Evolutionary conservation across 2,329 filamentous ascomycete species (phyloP).

Genomic region (Colletotrichum theobromicola): DNA sequence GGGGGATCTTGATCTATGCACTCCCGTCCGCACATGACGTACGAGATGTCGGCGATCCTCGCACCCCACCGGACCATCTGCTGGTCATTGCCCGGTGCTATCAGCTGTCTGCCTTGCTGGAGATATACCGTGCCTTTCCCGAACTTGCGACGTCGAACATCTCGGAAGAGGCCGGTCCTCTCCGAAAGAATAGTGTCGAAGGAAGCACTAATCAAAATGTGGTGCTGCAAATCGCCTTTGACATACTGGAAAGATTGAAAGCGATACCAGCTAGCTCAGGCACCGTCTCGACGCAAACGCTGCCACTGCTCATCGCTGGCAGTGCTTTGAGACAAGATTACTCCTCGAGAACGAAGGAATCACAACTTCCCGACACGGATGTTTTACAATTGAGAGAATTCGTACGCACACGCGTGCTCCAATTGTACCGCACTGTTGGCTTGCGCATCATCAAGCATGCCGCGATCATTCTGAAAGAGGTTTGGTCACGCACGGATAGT

Average conservation of each 20-base stretch:
- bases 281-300: neutral
- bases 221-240: neutral
- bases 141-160: neutral
- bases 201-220: accelerated
- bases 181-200: neutral
- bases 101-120: neutral
- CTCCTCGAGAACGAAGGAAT: accelerated
- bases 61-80: neutral
- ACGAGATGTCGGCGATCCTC: neutral
- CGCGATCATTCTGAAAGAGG: neutral
- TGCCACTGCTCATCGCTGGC: neutral
- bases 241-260: neutral
- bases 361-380: accelerated
- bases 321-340: neutral
- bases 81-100: neutral
- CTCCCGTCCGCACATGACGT: accelerated
- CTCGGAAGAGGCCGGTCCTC: neutral
- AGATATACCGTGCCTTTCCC: neutral
- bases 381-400: accelerated
- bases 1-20: neutral
- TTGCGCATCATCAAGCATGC: neutral
- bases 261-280: neutral
- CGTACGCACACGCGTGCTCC: neutral
- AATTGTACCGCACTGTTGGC: neutral
- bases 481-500: neutral